Base-by-base conservation (phyloP, 2,329 filamentous ascomycete species). In the Pseudogymnoascus sp. region DNA sequence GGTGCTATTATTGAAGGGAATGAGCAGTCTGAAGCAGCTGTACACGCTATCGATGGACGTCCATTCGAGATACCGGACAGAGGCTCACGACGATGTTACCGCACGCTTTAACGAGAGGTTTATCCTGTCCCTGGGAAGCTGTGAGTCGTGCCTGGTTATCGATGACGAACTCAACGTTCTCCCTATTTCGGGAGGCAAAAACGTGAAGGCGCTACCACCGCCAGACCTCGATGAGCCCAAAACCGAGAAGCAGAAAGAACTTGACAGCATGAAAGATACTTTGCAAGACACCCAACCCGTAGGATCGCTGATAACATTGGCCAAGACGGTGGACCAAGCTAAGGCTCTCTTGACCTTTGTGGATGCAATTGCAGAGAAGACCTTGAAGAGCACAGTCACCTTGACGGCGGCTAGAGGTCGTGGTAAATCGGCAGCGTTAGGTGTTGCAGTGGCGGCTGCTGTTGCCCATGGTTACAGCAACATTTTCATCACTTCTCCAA, bases 1-100 rank as follows among this genome's bases (percentile, higher is more conserved):
- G 1, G 81, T 99, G 50, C 78, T 99, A 68, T 80, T 99, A 66
- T 79, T 99, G 65, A 97, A 97, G 81, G 91, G 93, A 66, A 97
- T 99, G 91, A 95, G 82, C 76, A 97, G 92, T 75, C 80, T 99
- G 80, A 96, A 96, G 77, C 95, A 99, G 78, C 84, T 99, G 1
- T 99, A 97, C 78, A 96, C 91, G 56, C 76, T 99, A 73, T 93
- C 91, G 31, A 99, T 99, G 96, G 96, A 99, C 72, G 90, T 97
- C 60, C 96, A 99, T 78, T 92, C 93, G 62, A 84, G 95, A 74
- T 99, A 97, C 79, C 85, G 95, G 65, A 99, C 95, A 19, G 96
- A 99, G 77, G 95, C 95, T 1, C 92, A 99, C 74, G 88, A 89
- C 68, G 95, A 99, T 76, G 93, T 99, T 40, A 89, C 93, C 40